Conservation (phyloP, 352 stramenopile species). For the Globisporangium iwayamae region DNA sequence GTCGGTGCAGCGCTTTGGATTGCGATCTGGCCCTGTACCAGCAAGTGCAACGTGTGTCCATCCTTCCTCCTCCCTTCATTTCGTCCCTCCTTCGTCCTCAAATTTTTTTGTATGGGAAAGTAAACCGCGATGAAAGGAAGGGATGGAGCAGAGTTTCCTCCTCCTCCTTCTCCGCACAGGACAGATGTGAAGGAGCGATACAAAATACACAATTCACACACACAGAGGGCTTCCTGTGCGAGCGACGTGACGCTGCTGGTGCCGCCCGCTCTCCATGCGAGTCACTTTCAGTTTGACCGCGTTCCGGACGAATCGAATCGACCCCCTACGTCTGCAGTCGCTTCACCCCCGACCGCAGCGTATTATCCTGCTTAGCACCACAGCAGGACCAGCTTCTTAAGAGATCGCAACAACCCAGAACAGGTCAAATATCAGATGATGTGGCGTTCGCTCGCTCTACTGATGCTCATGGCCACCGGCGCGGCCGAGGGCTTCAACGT, state of each 20-base stretch:
- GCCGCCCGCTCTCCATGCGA: too few relatives aligned
- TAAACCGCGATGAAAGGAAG: neutral
- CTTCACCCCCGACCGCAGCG: conserved; percentile 4
- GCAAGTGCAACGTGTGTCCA: neutral
- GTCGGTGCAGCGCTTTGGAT: conserved; percentile 4
- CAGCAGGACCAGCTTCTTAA: neutral
- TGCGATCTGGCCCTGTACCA: too few relatives aligned
- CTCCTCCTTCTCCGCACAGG: neutral
- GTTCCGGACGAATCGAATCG: conserved; percentile 4
- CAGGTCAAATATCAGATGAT: conserved; percentile 25
- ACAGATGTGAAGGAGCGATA: conserved; percentile 1
- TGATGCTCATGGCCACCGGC: conserved; percentile 28
- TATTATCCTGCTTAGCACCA: conserved; percentile 3
- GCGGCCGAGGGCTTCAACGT: conserved; percentile 34
- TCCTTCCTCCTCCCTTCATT: neutral
- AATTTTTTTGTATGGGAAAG: neutral
- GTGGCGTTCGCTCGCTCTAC: conserved; percentile 24
- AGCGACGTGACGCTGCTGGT: neutral
- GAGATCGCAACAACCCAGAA: neutral
- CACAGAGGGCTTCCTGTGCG: neutral
- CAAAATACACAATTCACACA: neutral
- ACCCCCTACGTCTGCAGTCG: conserved; percentile 10
- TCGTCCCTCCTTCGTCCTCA: neutral
- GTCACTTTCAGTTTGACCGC: conserved; percentile 17
- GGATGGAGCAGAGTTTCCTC: neutral